Evolutionary conservation across 345 rosid species (phyloP), one percentile per base, ranked within the genome.

Genomic region (Ceriops zippeliana): DNA sequence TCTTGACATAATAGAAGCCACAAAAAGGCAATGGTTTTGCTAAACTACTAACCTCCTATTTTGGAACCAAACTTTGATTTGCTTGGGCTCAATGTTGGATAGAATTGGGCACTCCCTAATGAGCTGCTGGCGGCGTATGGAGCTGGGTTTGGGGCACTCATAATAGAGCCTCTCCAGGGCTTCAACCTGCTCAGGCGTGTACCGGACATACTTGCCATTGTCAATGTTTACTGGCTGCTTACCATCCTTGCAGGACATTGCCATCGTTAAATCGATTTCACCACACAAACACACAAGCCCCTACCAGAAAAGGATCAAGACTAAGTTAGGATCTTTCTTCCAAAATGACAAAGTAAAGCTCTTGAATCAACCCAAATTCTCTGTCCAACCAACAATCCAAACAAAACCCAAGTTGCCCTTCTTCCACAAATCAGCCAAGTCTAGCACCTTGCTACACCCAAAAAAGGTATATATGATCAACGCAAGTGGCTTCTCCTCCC

Each of bases 1-100:
- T 15, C 26, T 8, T 56, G 19, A 51, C 34, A 13, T 2, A 13
- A 15, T 13, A 28, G 8, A 52, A 63, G 27, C 26, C 10, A 4
- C 49, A n/a, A 61, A 56, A n/a, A 71, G n/a, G 35, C 53, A 64
- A 57, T 52, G 47, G 30, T 49, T 65, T 35, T n/a, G 31, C 17
- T 27, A 58, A 71, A 32, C 30, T 7, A 22, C 9, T 6, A 79
- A 96, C 99, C 98, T 96, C 80, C 99, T 83, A 83, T 96, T 96
- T 67, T 96, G 99, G 85, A 96, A 96, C 99, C 98, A 96, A 34
- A 96, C 99, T 87, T 96, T 96, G 84, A 96, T 96, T 81, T 96
- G 99, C 75, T 96, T 96, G 3, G 97, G 98, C 80, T 96, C 99
- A 66, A 96, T 92, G 85, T 96, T 81, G 52, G 97, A 96, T 86